Base-by-base conservation (phyloP, 1,139 yeast species). In the Candida neerlandica region DNA sequence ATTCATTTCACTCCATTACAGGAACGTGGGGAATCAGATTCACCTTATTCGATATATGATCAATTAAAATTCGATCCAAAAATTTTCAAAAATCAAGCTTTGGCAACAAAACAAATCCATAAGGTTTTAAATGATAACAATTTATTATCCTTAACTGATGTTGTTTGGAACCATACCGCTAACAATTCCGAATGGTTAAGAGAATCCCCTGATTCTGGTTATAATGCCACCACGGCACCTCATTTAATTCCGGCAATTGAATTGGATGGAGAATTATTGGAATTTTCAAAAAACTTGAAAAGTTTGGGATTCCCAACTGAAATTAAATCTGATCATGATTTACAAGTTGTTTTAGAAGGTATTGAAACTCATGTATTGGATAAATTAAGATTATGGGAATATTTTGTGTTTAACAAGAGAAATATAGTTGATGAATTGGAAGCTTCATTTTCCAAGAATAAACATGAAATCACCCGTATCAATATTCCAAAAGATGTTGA, bases 91-190 rank as follows among this genome's bases (percentile, higher is more conserved):
- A 54, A 70, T 18, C 71, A 71, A 44, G 67, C 69, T 1, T 51
- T 60, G 14, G 80, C 78, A 1, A 52, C 56, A 2, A 43, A 56
- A 15, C 58, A 66, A 43, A 59, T 75, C 19, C 51, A 58, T n/a
- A 50, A 59, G 3, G 69, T 87, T 61, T 83, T 85, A 59, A 60
- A 70, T 23, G 73, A 85, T 30, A 76, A 86, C 58, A 79, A 81
- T 3, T 76, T 92, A 53, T 73, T 94, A 47, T 79, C 96, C 0
- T 73, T 94, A 69, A 90, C 97, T 1, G 99, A 94, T 68, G 86
- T 94, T 42, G 98, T 94, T 2, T 85, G 91, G 77, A 94, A 94
- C 65, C 99, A 94, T 64, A 94, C 98, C 0, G 97, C 98, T 2
- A 79, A 89, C 63, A 89, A 94, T 66, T 90, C 98, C 0, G 70